These are phyloP conservation scores for Onygena corvina DNA, from an alignment of 2,329 filamentous ascomycete species.

Conservation along the genomic window DNA sequence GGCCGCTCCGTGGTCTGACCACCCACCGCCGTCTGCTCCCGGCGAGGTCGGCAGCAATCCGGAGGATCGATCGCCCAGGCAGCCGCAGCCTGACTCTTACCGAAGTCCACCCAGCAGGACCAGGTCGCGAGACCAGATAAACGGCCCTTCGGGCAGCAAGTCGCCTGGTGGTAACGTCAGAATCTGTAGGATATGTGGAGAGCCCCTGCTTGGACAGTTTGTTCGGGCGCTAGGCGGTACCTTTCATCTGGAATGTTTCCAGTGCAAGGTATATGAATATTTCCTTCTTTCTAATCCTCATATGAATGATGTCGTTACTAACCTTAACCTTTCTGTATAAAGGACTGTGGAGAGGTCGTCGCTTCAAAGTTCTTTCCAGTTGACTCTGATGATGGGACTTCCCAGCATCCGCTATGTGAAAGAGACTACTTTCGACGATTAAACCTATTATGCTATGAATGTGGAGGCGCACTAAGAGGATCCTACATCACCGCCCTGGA, in stretches of 20 bases:
- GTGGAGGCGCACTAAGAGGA: constrained; percentile 80
- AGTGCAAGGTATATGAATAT: constrained; percentile 62
- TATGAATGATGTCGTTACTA: constrained; percentile 7
- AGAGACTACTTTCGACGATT: constrained; percentile 93
- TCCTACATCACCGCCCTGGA: constrained; percentile 98
- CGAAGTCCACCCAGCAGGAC: constrained; percentile 24
- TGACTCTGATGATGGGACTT: constrained; percentile 70
- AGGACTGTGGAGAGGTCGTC: constrained; percentile 96
- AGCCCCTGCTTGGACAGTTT: constrained; percentile 84
- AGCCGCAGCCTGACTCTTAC: constrained; percentile 23
- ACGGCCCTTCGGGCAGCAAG: constrained; percentile 25
- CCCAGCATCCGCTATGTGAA: constrained; percentile 90
- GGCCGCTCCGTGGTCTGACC: constrained; percentile 18
- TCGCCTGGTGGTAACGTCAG: constrained; percentile 35
- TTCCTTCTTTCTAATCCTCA: background rate
- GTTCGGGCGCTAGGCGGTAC: constrained; percentile 87
- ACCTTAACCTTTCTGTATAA: constrained; percentile 13
- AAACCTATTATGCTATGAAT: constrained; percentile 81
- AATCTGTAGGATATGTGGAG: constrained; percentile 72
- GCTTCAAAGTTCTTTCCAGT: constrained; percentile 98
- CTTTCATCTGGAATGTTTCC: constrained; percentile 96
- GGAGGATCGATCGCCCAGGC: constrained; percentile 19
- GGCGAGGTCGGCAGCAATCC: constrained; percentile 21
- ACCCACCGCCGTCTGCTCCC: constrained; percentile 21
- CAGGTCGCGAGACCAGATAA: constrained; percentile 26